A percentile compares a stretch with the other conserved stretches of the same genome.
Evolutionary conservation across 495 filamentous ascomycete genomes (phyloP).

Genomic region (Aspergillus incahuasiensis): DNA sequence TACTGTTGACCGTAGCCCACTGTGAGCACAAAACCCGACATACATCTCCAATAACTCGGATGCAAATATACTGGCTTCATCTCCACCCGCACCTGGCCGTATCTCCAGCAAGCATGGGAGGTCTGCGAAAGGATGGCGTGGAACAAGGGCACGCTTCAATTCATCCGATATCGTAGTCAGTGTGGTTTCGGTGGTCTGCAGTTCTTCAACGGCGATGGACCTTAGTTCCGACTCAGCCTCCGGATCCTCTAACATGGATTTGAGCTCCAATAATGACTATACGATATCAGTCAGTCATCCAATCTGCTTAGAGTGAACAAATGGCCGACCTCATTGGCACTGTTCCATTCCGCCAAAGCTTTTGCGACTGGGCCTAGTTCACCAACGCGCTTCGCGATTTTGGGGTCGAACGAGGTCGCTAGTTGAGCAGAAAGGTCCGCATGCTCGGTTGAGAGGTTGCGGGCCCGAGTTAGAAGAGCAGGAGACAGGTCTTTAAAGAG

Average conservation of each 20-base stretch:
- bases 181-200: slow-evolving; percentile 55
- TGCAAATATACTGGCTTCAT: slow-evolving; percentile 86
- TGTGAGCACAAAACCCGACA: slow-evolving; percentile 63
- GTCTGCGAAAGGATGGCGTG: slow-evolving; percentile 87
- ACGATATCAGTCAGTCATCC: slow-evolving; percentile 10
- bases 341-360: slow-evolving; percentile 63
- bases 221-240: slow-evolving; percentile 59
- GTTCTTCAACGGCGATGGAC: slow-evolving; percentile 71
- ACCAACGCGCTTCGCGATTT: slow-evolving; percentile 69
- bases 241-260: slow-evolving; percentile 53
- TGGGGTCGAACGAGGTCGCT: slow-evolving; percentile 61
- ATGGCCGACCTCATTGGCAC: slow-evolving; percentile 36
- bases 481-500: slow-evolving; percentile 49
- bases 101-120: slow-evolving; percentile 90
- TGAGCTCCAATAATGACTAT: slow-evolving; percentile 54
- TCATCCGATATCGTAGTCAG: slow-evolving; percentile 56
- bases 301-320: not conserved
- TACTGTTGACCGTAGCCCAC: slow-evolving; percentile 54
- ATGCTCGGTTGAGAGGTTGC: slow-evolving; percentile 62
- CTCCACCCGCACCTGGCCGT: slow-evolving; percentile 86
- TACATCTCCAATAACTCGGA: slow-evolving; percentile 89
- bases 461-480: slow-evolving; percentile 60
- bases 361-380: slow-evolving; percentile 64
- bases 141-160: slow-evolving; percentile 72
- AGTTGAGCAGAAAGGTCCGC: slow-evolving; percentile 54